Percentiles rank a stretch among this genome's conserved stretches.
Evolutionary conservation across 2,329 filamentous ascomycete species (phyloP).

Genomic region (Biscogniauxia sp.): DNA sequence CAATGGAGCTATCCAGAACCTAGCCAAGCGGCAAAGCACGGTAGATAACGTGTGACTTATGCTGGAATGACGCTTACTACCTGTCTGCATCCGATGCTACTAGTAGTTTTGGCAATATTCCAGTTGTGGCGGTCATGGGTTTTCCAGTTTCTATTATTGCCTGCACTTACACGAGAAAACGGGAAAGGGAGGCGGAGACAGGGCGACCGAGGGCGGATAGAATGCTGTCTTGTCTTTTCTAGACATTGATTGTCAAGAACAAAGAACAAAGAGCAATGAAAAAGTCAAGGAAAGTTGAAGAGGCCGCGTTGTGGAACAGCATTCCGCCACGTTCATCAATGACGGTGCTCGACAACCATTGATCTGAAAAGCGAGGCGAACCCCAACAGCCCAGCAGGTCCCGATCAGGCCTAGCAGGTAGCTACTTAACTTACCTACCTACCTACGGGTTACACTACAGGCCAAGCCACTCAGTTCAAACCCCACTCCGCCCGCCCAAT

Average conservation of each 20-base stretch:
- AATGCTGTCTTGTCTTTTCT: not conserved
- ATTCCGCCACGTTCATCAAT: not conserved
- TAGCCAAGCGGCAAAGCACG: not conserved
- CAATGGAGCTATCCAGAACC: not conserved
- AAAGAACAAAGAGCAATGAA: no score
- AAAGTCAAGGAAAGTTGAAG: not conserved
- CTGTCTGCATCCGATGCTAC: not conserved
- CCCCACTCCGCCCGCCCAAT: not conserved
- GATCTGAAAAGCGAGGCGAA: not conserved
- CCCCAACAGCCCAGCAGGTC: not conserved
- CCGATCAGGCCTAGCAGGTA: no score
- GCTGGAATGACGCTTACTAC: not conserved
- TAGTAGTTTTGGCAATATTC: not conserved
- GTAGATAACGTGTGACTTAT: not conserved
- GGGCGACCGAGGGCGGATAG: no score
- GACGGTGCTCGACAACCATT: not conserved
- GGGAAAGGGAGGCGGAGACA: not conserved
- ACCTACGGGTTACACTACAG: no score
- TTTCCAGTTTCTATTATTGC: no score
- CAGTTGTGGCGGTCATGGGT: not conserved
- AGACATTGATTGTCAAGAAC: no score
- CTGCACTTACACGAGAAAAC: no score
- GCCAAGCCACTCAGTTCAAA: not conserved
- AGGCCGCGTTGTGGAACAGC: not conserved
- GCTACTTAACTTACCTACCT: no score